A percentile compares a stretch with the other conserved stretches of the same genome.
Evolutionary conservation across 2,329 filamentous ascomycete genomes (phyloP).

Genomic region (Claviceps sp.): DNA sequence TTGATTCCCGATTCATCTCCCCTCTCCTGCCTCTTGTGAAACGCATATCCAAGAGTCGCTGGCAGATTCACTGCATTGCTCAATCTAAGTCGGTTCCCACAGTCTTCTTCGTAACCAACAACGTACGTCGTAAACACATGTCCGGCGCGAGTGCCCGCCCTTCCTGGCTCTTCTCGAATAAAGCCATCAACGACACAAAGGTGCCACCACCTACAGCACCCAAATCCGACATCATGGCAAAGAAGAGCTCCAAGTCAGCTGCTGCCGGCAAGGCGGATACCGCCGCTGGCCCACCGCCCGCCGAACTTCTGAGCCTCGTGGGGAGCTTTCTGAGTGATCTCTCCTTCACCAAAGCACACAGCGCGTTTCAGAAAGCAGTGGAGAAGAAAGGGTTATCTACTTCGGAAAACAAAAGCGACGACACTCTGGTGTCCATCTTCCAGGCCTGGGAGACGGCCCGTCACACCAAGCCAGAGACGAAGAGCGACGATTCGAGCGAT

Average conservation of each 20-base stretch:
- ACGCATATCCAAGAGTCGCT: neutral
- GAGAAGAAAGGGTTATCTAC: slow-evolving; percentile 35
- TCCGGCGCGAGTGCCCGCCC: slow-evolving; percentile 20
- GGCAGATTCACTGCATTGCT: neutral
- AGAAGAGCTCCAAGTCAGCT: slow-evolving; percentile 16
- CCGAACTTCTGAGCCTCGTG: slow-evolving; percentile 53
- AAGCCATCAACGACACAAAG: slow-evolving; percentile 12
- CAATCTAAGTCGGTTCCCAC: too few relatives aligned
- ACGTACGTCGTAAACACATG: slow-evolving; percentile 18
- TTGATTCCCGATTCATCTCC: neutral
- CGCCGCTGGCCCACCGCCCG: slow-evolving; percentile 32
- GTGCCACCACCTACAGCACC: neutral
- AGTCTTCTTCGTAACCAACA: too few relatives aligned
- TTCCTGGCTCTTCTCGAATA: slow-evolving; percentile 31
- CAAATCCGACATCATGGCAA: slow-evolving; percentile 20
- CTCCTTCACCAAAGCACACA: slow-evolving; percentile 47
- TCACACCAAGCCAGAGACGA: slow-evolving; percentile 10
- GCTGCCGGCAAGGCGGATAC: slow-evolving; percentile 10
- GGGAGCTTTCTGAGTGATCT: slow-evolving; percentile 52
- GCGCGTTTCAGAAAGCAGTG: slow-evolving; percentile 50
- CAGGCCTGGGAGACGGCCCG: slow-evolving; percentile 32
- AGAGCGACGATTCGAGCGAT: slow-evolving; percentile 10
- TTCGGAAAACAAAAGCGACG: slow-evolving; percentile 10
- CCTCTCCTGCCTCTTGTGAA: neutral
- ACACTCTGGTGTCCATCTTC: slow-evolving; percentile 37